phyloP scores from a whole-genome alignment of 2,329 filamentous ascomycete species.

The Penicillium sp. region DNA sequence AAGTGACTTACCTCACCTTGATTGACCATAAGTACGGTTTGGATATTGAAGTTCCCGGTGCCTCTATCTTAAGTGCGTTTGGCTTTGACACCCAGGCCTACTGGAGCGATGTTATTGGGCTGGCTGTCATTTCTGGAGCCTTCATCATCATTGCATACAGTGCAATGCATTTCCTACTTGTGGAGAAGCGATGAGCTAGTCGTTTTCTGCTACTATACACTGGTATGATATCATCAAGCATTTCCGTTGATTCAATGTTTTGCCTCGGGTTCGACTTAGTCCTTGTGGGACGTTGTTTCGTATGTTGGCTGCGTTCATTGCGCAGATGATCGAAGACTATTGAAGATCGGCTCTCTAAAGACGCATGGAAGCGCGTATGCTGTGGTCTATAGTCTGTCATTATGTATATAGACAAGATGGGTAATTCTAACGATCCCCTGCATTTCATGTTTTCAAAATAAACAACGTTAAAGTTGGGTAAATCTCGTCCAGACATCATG shows the following conservation, averaged over 20 bases:
- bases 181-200: conserved; percentile 70
- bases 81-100: conserved; percentile 86
- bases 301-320: background rate
- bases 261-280: background rate
- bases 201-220: background rate
- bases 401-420: conserved; percentile 12
- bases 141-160: conserved; percentile 86
- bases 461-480: background rate
- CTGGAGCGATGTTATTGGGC: conserved; percentile 77
- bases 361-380: background rate
- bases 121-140: conserved; percentile 74
- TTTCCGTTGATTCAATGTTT: background rate
- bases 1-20: conserved; percentile 84
- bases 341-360: background rate
- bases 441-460: background rate
- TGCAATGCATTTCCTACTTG: conserved; percentile 88
- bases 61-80: conserved; percentile 89
- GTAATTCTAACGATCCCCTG: background rate
- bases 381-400: background rate
- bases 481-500: background rate
- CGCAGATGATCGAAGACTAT: background rate
- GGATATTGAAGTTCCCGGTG: conserved; percentile 92
- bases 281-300: background rate
- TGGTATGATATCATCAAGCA: background rate
- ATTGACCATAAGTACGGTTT: conserved; percentile 94